Percentiles rank a stretch among this genome's conserved stretches.
phyloP scores from a whole-genome alignment of 2,329 filamentous ascomycete species.

The Colletotrichum theobromicola region DNA sequence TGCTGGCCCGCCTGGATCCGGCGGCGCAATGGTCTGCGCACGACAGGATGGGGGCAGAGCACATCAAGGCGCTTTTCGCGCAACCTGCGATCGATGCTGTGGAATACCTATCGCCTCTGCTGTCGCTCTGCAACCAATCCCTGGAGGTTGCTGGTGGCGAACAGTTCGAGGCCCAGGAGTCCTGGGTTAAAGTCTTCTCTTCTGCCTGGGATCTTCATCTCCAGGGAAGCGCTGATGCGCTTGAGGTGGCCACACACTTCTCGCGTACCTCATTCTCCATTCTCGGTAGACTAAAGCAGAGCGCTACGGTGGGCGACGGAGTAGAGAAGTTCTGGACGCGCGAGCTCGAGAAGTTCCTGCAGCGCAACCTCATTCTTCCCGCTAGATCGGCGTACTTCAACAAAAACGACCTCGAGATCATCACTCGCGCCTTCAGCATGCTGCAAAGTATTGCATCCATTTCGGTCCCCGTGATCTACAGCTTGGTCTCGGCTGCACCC shows the following conservation, averaged over 20 bases:
- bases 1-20: slow-evolving; percentile 51
- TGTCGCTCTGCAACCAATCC: slow-evolving; percentile 49
- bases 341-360: slow-evolving; percentile 54
- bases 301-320: slow-evolving; percentile 24
- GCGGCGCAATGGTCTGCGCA: slow-evolving; percentile 39
- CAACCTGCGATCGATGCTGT: slow-evolving; percentile 52
- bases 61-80: slow-evolving; percentile 62
- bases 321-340: slow-evolving; percentile 45
- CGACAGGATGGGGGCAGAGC: slow-evolving; percentile 60
- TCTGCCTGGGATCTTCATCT: slow-evolving; percentile 60
- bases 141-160: slow-evolving; percentile 36
- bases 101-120: slow-evolving; percentile 48
- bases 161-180: slow-evolving; percentile 40
- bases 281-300: slow-evolving; percentile 43
- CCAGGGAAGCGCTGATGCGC: slow-evolving; percentile 51
- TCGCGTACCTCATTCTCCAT: slow-evolving; percentile 45
- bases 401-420: slow-evolving; percentile 43
- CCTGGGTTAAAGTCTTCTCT: slow-evolving; percentile 53
- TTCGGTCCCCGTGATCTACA: slow-evolving; percentile 51
- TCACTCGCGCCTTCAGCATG: slow-evolving; percentile 46
- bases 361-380: slow-evolving; percentile 56
- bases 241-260: slow-evolving; percentile 54
- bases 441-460: slow-evolving; percentile 36
- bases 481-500: slow-evolving; percentile 38
- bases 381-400: slow-evolving; percentile 52